Evolutionary conservation across 352 stramenopile species (phyloP).

Genomic region (Pythium vanterpoolii): DNA sequence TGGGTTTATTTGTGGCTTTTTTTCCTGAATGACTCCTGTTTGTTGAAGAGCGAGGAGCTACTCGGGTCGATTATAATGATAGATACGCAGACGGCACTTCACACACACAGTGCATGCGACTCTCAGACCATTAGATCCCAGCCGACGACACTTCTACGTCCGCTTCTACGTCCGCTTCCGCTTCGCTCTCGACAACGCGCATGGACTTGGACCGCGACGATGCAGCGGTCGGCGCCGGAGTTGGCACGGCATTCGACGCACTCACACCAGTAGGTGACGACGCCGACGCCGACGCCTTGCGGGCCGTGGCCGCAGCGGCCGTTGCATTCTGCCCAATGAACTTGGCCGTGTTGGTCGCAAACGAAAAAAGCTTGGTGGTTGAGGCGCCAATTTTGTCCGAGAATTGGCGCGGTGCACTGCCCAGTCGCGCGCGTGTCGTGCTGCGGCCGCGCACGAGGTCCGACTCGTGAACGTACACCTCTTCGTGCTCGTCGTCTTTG

Average conservation of each 20-base stretch:
- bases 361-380: conserved; percentile 25
- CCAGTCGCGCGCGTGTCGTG: conserved; percentile 31
- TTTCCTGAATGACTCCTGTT: background rate
- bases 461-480: conserved; percentile 74
- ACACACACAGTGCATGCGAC: conserved; percentile 2
- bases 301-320: background rate
- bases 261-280: no score
- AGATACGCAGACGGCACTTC: conserved; percentile 12
- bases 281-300: no score
- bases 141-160: conserved; percentile 17
- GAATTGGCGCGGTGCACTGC: conserved; percentile 48
- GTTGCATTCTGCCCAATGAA: conserved; percentile 14
- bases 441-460: conserved; percentile 40
- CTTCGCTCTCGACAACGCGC: conserved; percentile 18
- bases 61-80: conserved; percentile 18
- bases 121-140: conserved; percentile 18
- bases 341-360: conserved; percentile 21
- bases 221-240: background rate
- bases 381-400: conserved; percentile 35
- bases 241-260: background rate
- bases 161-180: no score
- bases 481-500: conserved; percentile 42
- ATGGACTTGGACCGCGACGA: conserved; percentile 15
- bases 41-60: background rate
- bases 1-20: background rate